Conservation (phyloP, 352 stramenopile species). For the Globisporangium nodosum region DNA sequence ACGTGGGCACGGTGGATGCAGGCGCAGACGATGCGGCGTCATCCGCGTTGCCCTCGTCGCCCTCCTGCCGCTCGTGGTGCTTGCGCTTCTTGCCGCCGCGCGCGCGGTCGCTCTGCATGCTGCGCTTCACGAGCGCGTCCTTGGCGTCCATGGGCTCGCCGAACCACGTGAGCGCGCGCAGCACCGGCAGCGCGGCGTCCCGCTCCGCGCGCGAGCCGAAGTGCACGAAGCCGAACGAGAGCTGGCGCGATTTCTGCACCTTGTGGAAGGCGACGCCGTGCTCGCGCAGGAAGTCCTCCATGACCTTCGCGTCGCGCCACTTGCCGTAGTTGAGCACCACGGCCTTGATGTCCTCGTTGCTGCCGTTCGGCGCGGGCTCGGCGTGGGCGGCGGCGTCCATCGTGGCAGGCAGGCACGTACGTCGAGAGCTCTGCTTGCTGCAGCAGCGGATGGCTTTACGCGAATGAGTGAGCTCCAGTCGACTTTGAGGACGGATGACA, state of each 20-base stretch:
- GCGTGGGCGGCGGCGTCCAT: not conserved
- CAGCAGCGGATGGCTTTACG: too few relatives aligned
- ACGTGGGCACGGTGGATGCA: slow-evolving; percentile 20
- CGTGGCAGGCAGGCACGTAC: not conserved
- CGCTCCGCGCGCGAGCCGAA: slow-evolving; percentile 56
- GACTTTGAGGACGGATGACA: too few relatives aligned
- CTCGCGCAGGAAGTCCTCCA: slow-evolving; percentile 47
- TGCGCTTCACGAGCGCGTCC: slow-evolving; percentile 59
- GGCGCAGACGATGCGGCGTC: not conserved
- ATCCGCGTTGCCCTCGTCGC: slow-evolving; percentile 11
- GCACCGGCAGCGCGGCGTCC: slow-evolving; percentile 39
- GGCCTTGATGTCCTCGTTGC: slow-evolving; percentile 66
- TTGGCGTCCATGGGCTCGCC: slow-evolving; percentile 73
- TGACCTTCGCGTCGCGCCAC: slow-evolving; percentile 70
- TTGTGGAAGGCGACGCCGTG: slow-evolving; percentile 55
- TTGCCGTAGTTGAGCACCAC: slow-evolving; percentile 89
- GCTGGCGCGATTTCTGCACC: slow-evolving; percentile 72
- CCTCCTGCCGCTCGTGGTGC: slow-evolving; percentile 16
- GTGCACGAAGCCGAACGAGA: slow-evolving; percentile 78
- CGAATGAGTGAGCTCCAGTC: not conserved
- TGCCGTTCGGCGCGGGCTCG: slow-evolving; percentile 6
- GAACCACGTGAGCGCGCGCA: slow-evolving; percentile 57
- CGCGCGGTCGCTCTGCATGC: slow-evolving; percentile 21
- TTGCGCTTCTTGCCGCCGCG: slow-evolving; percentile 22
- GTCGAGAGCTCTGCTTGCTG: not conserved